Base-by-base conservation (phyloP, 2,329 filamentous ascomycete species). In the Exophiala mesophila region DNA sequence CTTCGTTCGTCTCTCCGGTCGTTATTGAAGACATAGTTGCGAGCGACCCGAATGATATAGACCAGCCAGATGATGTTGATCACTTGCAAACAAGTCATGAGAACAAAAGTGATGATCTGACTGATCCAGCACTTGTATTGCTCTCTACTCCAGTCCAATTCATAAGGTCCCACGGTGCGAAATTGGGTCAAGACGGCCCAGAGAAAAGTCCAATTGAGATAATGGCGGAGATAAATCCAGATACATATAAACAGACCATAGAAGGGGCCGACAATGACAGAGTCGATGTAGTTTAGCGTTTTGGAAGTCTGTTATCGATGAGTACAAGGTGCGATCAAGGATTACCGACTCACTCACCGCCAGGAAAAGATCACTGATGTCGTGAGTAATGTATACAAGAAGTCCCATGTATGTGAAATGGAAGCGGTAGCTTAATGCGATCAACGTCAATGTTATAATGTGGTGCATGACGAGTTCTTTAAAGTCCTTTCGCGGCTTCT, bases 371-470 rank as follows among this genome's bases (percentile, higher is more conserved):
- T 94, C 87, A 52, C 80, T 85, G 49, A 94, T 85, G 61, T 94
- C 87, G 66, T 90, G 85, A 16, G 87, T 92, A 44, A 88, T 84
- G 66, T 90, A 94, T 20, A 94, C 85, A 18, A 85, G 83, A 39
- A 94, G 67, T 15, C 87, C 87, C 61, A 94, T 89, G 66, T 90
- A 88, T 20, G 85, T 88, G 63, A 94, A 94, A 67, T 94, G 87
- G 70, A 92, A 94, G 50, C 85, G 78, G 69, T 94, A 94, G 69
- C 83, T 88, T 56, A 87, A 70, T 51, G 67, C 80, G 53, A 94
- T 92, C 56, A 94, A 73, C 16, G 78, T 68, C 39, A 94, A 69
- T 31, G 84, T 88, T 59, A 94, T 82, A 55, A 94, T 78, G 62
- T 94, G 87, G 63, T 94, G 87, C 45, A 81, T 77, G 40, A 92